Conservation (phyloP, 768 basidiomycete species). For the Amanita pallidorosea region DNA sequence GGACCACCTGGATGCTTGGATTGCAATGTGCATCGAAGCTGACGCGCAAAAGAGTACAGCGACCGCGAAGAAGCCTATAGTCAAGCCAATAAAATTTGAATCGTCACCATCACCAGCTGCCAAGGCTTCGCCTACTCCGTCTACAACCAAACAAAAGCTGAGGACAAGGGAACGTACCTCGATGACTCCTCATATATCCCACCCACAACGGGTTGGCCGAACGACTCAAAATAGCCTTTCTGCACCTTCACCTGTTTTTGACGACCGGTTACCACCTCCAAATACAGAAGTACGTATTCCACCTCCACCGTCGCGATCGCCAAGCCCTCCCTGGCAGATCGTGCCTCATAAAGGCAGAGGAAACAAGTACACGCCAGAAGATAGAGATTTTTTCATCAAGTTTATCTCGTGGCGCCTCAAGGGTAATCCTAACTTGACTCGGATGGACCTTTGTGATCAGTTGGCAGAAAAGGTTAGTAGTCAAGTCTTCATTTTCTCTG, state of each 20-base stretch:
- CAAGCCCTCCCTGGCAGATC: slow-evolving; percentile 48
- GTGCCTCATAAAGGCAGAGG: slow-evolving; percentile 38
- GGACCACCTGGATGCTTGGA: slow-evolving; percentile 42
- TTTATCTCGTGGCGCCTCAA: slow-evolving; percentile 55
- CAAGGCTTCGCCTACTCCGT: slow-evolving; percentile 11
- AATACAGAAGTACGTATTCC: slow-evolving; percentile 51
- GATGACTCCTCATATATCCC: slow-evolving; percentile 14
- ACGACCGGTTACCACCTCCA: slow-evolving; percentile 43
- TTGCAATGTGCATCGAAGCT: slow-evolving; percentile 20
- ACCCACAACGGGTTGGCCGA: slow-evolving; percentile 22
- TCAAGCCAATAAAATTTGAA: slow-evolving; percentile 25
- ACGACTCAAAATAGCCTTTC: slow-evolving; percentile 55
- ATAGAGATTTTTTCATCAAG: slow-evolving; percentile 55
- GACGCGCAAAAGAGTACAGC: slow-evolving; percentile 4
- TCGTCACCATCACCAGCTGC: slow-evolving; percentile 15
- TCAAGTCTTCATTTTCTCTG: background rate
- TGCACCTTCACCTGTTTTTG: slow-evolving; percentile 36
- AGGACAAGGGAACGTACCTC: slow-evolving; percentile 5
- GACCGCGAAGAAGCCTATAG: slow-evolving; percentile 23
- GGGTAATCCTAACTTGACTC: slow-evolving; percentile 38
- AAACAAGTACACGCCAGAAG: slow-evolving; percentile 56
- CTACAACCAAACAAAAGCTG: slow-evolving; percentile 15
- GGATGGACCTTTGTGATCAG: slow-evolving; percentile 41
- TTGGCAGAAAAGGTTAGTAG: slow-evolving; percentile 44
- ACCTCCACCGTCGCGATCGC: slow-evolving; percentile 56